A percentile compares a stretch with the other conserved stretches of the same genome.
Evolutionary conservation across 1,284 basidiomycete species (phyloP).

Genomic region (Irpex sp.): DNA sequence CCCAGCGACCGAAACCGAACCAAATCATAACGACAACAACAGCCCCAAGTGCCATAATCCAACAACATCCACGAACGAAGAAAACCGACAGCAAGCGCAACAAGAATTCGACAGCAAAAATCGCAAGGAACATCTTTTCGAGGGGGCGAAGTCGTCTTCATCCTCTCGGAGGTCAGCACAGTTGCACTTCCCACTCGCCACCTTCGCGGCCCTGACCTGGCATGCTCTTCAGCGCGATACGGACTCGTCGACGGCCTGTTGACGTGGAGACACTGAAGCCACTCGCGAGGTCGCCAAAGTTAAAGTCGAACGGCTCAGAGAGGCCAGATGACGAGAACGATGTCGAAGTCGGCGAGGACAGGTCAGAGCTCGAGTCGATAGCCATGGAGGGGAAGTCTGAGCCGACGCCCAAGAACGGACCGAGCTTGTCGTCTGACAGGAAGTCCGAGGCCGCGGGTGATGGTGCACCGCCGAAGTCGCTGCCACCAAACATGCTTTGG

Average conservation of each 20-base stretch:
- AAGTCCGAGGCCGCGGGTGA: conserved; percentile 10
- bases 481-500: conserved; percentile 26
- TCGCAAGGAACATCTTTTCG: neutral
- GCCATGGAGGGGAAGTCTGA: conserved; percentile 27
- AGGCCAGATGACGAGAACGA: conserved; percentile 21
- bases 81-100: neutral
- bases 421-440: conserved; percentile 26
- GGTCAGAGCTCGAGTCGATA: conserved; percentile 32
- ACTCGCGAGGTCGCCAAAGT: conserved; percentile 21
- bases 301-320: conserved; percentile 21
- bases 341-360: conserved; percentile 23
- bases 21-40: neutral
- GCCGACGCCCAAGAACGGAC: conserved; percentile 57
- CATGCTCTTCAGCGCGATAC: conserved; percentile 61
- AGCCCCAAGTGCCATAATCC: neutral
- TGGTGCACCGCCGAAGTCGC: conserved; percentile 22
- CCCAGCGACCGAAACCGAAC: neutral
- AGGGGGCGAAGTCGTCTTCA: neutral
- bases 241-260: conserved; percentile 40
- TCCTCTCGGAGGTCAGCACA: conserved; percentile 41
- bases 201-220: conserved; percentile 57
- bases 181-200: conserved; percentile 70
- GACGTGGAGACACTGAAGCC: conserved; percentile 19
- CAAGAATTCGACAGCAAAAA: neutral
- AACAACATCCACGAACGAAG: neutral